Conservation (phyloP, 768 basidiomycete genomes). For the Kwoniella newhampshirensis region DNA sequence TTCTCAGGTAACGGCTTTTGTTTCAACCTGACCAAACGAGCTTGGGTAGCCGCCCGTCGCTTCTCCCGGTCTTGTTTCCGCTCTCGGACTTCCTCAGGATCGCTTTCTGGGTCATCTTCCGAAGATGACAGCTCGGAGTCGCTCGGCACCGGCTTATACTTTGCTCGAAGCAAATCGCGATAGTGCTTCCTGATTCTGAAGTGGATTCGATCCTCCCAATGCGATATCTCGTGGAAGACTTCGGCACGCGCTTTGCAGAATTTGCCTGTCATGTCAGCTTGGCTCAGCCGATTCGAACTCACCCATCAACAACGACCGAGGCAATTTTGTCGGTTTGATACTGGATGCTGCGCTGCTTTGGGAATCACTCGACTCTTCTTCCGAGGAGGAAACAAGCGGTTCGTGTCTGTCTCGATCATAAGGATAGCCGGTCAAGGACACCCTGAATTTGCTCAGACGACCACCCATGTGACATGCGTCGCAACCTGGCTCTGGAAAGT, state of each 20-base stretch:
- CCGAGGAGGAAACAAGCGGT: conserved; percentile 18
- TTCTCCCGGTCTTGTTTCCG: conserved; percentile 9
- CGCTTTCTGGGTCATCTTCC: conserved; percentile 18
- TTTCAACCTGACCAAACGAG: conserved; percentile 16
- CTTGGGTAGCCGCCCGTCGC: conserved; percentile 8
- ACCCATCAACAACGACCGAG: conserved; percentile 32
- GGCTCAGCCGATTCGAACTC: neutral
- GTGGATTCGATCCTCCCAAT: conserved; percentile 47
- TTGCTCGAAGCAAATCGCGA: conserved; percentile 46
- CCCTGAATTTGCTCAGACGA: conserved; percentile 65
- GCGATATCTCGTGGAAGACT: conserved; percentile 45
- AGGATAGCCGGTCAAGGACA: conserved; percentile 64
- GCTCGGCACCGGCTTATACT: conserved; percentile 48
- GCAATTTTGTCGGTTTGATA: conserved; percentile 6
- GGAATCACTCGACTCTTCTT: conserved; percentile 58
- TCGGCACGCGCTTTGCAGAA: conserved; percentile 40
- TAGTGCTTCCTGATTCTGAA: conserved; percentile 34
- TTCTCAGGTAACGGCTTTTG: conserved; percentile 14
- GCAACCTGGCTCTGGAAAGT: conserved; percentile 65
- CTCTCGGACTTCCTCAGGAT: conserved; percentile 17
- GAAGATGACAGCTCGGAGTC: conserved; percentile 29
- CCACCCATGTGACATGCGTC: conserved; percentile 80
- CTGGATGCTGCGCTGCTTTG: neutral
- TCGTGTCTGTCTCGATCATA: conserved; percentile 73
- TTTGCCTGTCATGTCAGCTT: conserved; percentile 23